phyloP scores from a whole-genome alignment of 164 flowering plant genomes.

The Kingdonia uniflora region DNA sequence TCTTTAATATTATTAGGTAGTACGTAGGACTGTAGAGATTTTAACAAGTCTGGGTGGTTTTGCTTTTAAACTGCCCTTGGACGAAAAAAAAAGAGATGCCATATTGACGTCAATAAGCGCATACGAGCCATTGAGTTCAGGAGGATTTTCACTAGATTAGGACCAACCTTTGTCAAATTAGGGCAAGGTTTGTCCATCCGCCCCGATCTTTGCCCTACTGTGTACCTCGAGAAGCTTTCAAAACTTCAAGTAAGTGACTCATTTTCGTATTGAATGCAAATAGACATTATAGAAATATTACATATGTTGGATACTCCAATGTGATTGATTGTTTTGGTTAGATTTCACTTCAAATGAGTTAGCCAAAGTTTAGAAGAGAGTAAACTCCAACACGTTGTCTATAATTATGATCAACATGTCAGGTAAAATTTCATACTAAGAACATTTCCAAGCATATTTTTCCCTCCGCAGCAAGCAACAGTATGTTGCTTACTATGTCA shows the following conservation, averaged over 20 bases:
- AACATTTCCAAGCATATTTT: too few species aligned
- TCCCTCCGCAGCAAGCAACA: too few species aligned
- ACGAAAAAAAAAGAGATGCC: conserved; percentile 56
- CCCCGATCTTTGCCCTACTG: conserved; percentile 94
- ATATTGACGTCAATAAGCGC: conserved; percentile 46
- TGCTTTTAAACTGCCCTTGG: conserved; percentile 49
- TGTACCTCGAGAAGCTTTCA: conserved; percentile 89
- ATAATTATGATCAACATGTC: too few species aligned
- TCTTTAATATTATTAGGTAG: conserved; percentile 24
- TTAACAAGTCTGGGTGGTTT: conserved; percentile 51
- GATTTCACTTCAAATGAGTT: too few species aligned
- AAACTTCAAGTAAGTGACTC: conserved; percentile 54
- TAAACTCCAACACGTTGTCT: too few species aligned
- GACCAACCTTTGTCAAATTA: conserved; percentile 92
- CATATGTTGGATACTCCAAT: too few species aligned
- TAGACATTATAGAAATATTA: too few species aligned
- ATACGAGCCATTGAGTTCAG: conserved; percentile 57
- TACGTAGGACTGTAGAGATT: conserved; percentile 55
- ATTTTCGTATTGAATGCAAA: too few species aligned
- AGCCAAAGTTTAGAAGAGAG: too few species aligned
- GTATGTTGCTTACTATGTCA: too few species aligned
- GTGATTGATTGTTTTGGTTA: too few species aligned
- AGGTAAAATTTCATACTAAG: too few species aligned
- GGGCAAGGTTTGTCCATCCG: conserved; percentile 95
- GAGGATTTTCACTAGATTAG: conserved; percentile 50